Conservation (phyloP, 23 red algal genomes). For the Chondrus crispus region DNA sequence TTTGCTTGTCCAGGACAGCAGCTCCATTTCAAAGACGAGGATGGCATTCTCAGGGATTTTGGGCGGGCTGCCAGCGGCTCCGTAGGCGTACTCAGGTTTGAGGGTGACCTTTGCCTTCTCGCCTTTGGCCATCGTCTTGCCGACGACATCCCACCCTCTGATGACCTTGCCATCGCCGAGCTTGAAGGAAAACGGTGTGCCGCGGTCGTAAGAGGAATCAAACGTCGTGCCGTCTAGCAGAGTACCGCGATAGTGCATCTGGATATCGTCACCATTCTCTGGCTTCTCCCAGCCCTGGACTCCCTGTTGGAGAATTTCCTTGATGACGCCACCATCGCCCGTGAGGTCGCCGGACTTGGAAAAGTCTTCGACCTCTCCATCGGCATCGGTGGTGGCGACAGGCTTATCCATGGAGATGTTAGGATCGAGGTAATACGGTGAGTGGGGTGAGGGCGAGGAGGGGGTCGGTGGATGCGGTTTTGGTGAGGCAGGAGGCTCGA, state of each 20-base stretch:
- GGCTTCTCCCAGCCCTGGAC: slow-evolving; percentile 57
- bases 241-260: slow-evolving; percentile 56
- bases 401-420: too few relatives aligned
- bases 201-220: slow-evolving; percentile 71
- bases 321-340: slow-evolving; percentile 89
- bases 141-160: slow-evolving; percentile 84
- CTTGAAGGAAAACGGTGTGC: slow-evolving; percentile 79
- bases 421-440: too few relatives aligned
- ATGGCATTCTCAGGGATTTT: slow-evolving; percentile 82
- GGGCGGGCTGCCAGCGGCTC: slow-evolving; percentile 70
- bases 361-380: slow-evolving; percentile 28
- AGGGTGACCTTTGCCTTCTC: slow-evolving; percentile 81
- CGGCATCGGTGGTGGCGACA: too few relatives aligned
- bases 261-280: slow-evolving; percentile 56
- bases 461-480: too few relatives aligned
- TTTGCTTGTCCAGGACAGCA: slow-evolving; percentile 79
- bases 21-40: slow-evolving; percentile 93
- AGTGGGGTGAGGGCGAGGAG: too few relatives aligned
- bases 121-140: slow-evolving; percentile 75
- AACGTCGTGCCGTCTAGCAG: slow-evolving; percentile 66
- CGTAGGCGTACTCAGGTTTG: slow-evolving; percentile 93
- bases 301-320: slow-evolving; percentile 66
- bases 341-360: slow-evolving; percentile 73
- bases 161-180: slow-evolving; percentile 89
- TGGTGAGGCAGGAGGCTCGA: too few relatives aligned